These are phyloP conservation scores for Mesotaenium endlicherianum DNA, from an alignment of 139 green algal genomes.

Conservation along the genomic window DNA sequence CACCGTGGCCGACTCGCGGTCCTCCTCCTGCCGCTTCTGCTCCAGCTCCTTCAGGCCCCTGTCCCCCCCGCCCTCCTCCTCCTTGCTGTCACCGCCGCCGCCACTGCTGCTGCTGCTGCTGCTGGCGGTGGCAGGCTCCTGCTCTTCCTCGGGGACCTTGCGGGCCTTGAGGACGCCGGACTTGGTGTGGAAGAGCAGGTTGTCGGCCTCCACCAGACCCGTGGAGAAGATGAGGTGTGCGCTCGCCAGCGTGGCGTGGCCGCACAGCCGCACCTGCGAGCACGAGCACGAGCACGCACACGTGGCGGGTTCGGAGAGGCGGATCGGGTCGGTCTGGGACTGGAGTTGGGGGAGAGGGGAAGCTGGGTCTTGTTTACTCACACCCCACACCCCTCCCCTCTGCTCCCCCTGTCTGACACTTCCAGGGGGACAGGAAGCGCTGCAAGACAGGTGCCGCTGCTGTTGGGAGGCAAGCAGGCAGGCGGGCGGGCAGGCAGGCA, in stretches of 20 bases:
- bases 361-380: too few species aligned
- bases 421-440: too few species aligned
- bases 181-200: slow-evolving; percentile 39
- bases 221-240: slow-evolving; percentile 39
- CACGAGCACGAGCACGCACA: too few species aligned
- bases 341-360: too few species aligned
- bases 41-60: background rate
- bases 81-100: too few species aligned
- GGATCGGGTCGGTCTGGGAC: too few species aligned
- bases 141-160: background rate
- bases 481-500: too few species aligned
- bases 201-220: slow-evolving; percentile 32
- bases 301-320: too few species aligned
- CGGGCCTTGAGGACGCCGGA: slow-evolving; percentile 26
- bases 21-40: background rate
- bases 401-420: too few species aligned
- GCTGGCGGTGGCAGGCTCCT: background rate
- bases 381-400: too few species aligned
- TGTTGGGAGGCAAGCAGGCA: too few species aligned
- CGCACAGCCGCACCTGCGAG: slow-evolving; percentile 65
- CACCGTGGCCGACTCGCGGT: background rate
- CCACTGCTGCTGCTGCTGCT: background rate
- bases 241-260: slow-evolving; percentile 68
- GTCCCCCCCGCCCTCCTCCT: background rate
- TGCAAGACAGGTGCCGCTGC: too few species aligned